Conservation (phyloP, 2,329 filamentous ascomycete genomes). For the Colletotrichum graminicola region DNA sequence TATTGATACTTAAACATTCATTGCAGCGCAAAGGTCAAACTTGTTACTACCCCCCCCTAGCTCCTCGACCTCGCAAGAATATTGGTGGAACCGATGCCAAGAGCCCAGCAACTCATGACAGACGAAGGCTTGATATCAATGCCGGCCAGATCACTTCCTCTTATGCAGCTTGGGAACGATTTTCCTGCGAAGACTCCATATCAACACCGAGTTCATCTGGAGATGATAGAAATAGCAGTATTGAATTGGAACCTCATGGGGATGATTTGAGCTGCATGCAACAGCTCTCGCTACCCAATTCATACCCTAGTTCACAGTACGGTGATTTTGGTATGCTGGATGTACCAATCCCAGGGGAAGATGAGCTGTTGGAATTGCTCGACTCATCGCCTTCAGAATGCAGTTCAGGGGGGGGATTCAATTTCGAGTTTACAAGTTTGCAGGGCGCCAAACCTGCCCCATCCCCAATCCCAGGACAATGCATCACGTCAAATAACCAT, state of each 20-base stretch:
- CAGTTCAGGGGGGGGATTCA: constrained; percentile 10
- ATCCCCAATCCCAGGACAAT: not conserved
- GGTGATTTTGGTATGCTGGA: constrained; percentile 8
- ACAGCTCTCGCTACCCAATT: constrained; percentile 7
- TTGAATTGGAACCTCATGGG: not conserved
- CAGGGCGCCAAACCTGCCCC: not conserved
- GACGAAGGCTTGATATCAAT: constrained; percentile 12
- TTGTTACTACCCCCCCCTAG: constrained; percentile 32
- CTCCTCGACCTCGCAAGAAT: constrained; percentile 21
- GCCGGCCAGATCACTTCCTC: constrained; percentile 2
- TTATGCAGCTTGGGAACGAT: constrained; percentile 21
- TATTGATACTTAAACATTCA: not conserved
- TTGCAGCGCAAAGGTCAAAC: constrained; percentile 31
- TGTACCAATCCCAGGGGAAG: constrained; percentile 27
- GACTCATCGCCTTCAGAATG: constrained; percentile 30
- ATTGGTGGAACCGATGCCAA: constrained; percentile 6
- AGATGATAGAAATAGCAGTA: not conserved
- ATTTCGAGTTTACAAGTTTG: constrained; percentile 11
- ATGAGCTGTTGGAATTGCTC: constrained; percentile 31
- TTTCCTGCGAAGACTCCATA: constrained; percentile 7
- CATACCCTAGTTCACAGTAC: not conserved
- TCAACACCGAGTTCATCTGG: constrained; percentile 25
- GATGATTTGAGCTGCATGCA: constrained; percentile 19
- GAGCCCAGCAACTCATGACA: not conserved
- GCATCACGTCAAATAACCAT: not conserved